Evolutionary conservation across 495 filamentous ascomycete genomes (phyloP).

Genomic region (Echria macrotheca): DNA sequence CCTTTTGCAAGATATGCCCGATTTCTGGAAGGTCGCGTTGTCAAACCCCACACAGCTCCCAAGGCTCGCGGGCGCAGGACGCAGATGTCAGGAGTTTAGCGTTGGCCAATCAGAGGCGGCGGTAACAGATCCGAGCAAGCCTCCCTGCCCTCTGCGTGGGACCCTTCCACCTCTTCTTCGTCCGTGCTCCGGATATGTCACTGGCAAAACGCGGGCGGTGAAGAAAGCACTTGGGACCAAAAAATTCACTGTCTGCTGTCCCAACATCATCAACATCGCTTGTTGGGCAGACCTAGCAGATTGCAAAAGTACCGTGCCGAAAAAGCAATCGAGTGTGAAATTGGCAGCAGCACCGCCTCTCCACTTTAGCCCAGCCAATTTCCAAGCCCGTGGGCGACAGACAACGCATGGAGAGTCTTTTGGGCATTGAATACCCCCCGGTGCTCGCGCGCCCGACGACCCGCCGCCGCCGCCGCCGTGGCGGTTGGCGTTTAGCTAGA

Average conservation of each 20-base stretch:
- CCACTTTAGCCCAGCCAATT: not conserved
- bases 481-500: no score
- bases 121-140: not conserved
- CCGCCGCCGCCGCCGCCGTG: no score
- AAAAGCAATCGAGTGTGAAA: not conserved
- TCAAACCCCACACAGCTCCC: not conserved
- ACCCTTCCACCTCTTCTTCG: not conserved
- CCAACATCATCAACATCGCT: no score
- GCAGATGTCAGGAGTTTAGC: not conserved
- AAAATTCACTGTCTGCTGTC: no score
- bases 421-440: no score
- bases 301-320: no score
- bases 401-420: no score
- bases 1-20: slow-evolving; percentile 5
- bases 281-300: no score
- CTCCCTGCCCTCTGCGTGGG: not conserved
- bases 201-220: no score
- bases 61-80: not conserved
- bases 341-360: not conserved
- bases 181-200: no score
- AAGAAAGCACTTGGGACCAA: no score
- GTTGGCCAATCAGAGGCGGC: not conserved
- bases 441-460: no score
- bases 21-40: not conserved
- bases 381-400: not conserved